Base-by-base conservation (phyloP, 805 yeast genomes). In the Yarrowia hollandica region DNA sequence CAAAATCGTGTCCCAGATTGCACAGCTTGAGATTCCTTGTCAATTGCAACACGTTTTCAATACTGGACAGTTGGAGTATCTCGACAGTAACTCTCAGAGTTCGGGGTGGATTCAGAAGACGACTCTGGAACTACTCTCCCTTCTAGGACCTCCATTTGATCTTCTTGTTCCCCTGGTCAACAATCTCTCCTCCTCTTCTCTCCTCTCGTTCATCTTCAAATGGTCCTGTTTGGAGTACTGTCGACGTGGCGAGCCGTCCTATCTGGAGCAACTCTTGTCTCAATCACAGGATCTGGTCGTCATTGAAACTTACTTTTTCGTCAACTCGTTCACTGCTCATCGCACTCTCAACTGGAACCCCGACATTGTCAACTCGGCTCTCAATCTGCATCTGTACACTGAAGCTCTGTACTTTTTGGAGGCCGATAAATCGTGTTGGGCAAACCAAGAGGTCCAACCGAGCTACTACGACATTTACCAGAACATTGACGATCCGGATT, bases 391-490 rank as follows among this genome's bases (percentile, higher is more conserved):
- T 15, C 48, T 28, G 16, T 41, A 23, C 30, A 38, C 37, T 16
- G 59, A 38, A 11, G 59, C 59, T 18, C 59, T 55, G 22, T 55
- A 31, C 39, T 55, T 55, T 39, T 15, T 31, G 14, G 59, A 55
- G 21, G 23, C 25, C 1, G 59, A 41, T 11, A 30, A 55, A 10
- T 2, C 48, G 14, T 22, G n/a, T 18, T 39, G 50, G 50, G 31
- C 28, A 5, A 28, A 10, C n/a, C 50, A 28, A n/a, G 50, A 38
- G 14, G 52, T 41, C 9, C 48, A 41, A 15, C 58, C 58, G n/a
- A 39, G 37, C 10, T 41, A 31, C 28, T 31, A 33, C 25, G 59
- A 55, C 15, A 55, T 55, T 21, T 55, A 55, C 39, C 41, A 38
- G 39, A 55, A 41, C 22, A 28, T 39, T 10, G 37, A 41, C 38